Conservation (phyloP, 352 stramenopile species). For the Phytophthora sp. region DNA sequence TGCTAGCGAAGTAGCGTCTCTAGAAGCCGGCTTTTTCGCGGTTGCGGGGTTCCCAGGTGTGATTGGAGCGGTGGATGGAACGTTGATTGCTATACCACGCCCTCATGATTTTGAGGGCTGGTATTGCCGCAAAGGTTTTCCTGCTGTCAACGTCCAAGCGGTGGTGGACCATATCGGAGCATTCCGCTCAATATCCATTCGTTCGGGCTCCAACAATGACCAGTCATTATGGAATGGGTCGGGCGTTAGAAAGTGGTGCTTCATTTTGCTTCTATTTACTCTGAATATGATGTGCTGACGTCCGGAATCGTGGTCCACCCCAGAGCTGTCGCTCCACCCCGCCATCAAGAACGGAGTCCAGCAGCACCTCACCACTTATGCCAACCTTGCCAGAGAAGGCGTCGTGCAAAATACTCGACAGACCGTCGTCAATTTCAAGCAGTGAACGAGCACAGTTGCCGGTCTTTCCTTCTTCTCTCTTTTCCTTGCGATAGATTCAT, state of each 20-base stretch:
- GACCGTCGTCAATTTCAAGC: constrained; percentile 57
- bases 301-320: background rate
- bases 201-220: background rate
- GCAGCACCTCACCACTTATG: constrained; percentile 3
- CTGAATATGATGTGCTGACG: background rate
- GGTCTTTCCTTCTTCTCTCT: constrained; percentile 65
- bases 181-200: background rate
- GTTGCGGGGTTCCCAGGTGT: constrained; percentile 14
- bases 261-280: background rate
- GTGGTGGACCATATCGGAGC: background rate
- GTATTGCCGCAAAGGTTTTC: constrained; percentile 1
- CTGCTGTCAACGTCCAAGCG: background rate
- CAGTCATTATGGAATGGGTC: background rate
- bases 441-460: constrained; percentile 66
- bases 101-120: background rate
- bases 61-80: constrained; percentile 2
- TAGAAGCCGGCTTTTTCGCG: background rate
- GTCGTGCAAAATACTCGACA: constrained; percentile 16
- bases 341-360: background rate
- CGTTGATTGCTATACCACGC: constrained; percentile 8
- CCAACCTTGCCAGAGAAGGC: background rate
- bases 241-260: background rate
- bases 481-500: constrained; percentile 2
- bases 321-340: background rate
- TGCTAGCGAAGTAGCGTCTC: background rate